Evolutionary conservation across 176 grass and related monocot genomes (phyloP), one percentile per base, ranked within the genome.

Genomic region (Oryza rufipogon): DNA sequence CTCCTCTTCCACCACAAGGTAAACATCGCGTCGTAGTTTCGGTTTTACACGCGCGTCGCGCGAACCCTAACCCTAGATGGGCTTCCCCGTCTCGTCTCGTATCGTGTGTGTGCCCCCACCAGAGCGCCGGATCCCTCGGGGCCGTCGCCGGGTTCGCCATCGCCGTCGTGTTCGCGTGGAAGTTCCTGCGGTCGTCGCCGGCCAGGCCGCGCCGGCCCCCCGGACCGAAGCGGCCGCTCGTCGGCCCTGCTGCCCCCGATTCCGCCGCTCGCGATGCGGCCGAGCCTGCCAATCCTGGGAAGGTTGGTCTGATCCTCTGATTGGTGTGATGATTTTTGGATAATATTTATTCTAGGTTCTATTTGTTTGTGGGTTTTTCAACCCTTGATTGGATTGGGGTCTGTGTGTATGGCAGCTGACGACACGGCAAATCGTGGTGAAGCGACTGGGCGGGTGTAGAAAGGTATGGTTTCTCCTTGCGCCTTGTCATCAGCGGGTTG

Each of bases 111-210:
- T 36, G 34, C 56, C 17, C 15, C 12, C 83, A 99, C 12, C 83
- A 99, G 96, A 88, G 79, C 41, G 93, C 81, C 11, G 89, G 93
- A 1, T 96, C 96, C 19, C 77, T 99, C 38, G 91, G 91, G 56
- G 93, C 96, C 23, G 91, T 94, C 63, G 96, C 96, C 15, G 96
- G 96, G 11, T 99, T 99, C 75, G 96, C 96, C 52, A 94, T 99
- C 88, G 96, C 96, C 3, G 83, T 96, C 22, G 89, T 96, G 4
- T 99, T 99, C 81, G 91, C 91, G 13, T 99, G 96, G 96, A 99
- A 81, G 84, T 86, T 99, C 76, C 46, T 96, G 83, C 89, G 87
- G 60, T 80, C 89, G 8, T 73, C 81, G 19, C 82, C 85, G 9
- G 66, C 81, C 46, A 66, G 84, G 13, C 84, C 82, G 44, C 72